Conservation (phyloP, 2,329 filamentous ascomycete species). For the Orbilia quercus region DNA sequence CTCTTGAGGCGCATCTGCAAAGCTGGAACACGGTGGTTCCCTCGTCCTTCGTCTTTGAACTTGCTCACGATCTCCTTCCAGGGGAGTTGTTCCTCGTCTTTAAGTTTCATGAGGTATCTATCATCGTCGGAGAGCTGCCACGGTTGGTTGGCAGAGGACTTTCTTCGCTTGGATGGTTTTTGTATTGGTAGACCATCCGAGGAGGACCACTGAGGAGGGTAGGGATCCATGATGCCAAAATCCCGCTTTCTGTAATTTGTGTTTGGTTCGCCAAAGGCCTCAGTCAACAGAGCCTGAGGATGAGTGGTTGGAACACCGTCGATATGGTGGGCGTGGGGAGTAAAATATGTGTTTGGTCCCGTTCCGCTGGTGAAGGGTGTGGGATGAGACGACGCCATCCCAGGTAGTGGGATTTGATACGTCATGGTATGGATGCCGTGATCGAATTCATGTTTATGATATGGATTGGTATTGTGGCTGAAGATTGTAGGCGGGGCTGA, state of each 20-base stretch:
- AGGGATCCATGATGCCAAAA: conserved; percentile 28
- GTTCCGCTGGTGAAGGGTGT: conserved; percentile 42
- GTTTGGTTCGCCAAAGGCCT: conserved; percentile 39
- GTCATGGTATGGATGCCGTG: conserved; percentile 28
- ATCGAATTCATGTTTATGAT: conserved; percentile 47
- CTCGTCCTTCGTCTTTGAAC: conserved; percentile 61
- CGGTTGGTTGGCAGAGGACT: conserved; percentile 54
- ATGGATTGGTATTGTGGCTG: conserved; percentile 31
- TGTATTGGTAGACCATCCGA: conserved; percentile 39
- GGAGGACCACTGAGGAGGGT: conserved; percentile 41
- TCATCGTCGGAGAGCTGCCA: conserved; percentile 61
- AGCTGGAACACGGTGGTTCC: conserved; percentile 61
- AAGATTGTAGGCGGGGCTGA: conserved; percentile 26
- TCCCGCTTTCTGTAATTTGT: conserved; percentile 34
- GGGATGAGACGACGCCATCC: conserved; percentile 32
- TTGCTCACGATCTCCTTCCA: conserved; percentile 62
- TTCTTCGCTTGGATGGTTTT: conserved; percentile 43
- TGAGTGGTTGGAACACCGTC: conserved; percentile 40
- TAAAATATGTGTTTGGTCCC: conserved; percentile 41
- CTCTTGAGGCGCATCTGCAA: conserved; percentile 63
- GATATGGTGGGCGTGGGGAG: conserved; percentile 34
- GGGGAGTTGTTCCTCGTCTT: conserved; percentile 61
- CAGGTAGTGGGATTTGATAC: conserved; percentile 43
- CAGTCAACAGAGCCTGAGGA: conserved; percentile 38
- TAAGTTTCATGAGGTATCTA: conserved; percentile 61